Evolutionary conservation across 306 rosid species (phyloP).

Genomic region (Vigna nakashimae): DNA sequence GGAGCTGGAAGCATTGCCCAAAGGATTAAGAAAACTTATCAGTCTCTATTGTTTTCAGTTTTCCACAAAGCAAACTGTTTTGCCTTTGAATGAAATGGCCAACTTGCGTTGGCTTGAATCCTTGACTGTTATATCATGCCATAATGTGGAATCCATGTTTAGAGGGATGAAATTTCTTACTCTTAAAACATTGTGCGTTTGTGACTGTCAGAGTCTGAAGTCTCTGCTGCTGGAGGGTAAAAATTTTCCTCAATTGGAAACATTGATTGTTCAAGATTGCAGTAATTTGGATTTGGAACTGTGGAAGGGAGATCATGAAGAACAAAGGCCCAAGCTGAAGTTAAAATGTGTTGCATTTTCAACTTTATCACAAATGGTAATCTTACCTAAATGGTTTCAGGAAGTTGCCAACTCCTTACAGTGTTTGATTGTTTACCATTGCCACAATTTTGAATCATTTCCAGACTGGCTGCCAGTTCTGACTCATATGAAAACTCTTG

Average conservation of each 20-base stretch:
- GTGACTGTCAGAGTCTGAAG: neutral
- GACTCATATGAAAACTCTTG: neutral
- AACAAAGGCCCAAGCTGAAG: neutral
- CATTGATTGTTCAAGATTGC: fast-evolving
- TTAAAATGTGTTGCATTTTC: neutral
- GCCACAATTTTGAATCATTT: neutral
- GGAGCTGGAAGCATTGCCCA: neutral
- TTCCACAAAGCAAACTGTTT: neutral
- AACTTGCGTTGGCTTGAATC: neutral
- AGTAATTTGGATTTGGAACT: neutral
- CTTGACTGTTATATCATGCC: neutral
- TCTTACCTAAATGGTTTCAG: neutral
- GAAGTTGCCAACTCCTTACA: neutral
- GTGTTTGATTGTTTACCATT: neutral
- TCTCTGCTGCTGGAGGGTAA: neutral
- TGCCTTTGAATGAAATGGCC: neutral
- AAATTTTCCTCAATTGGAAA: neutral
- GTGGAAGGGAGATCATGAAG: neutral
- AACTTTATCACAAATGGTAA: neutral
- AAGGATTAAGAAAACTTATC: too few species aligned
- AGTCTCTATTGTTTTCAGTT: neutral
- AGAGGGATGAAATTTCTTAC: neutral
- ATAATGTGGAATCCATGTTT: neutral
- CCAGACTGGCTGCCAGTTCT: neutral
- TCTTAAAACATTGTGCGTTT: neutral